phyloP scores from a whole-genome alignment of 345 rosid genomes.

The Cardamine chenopodiifolia region DNA sequence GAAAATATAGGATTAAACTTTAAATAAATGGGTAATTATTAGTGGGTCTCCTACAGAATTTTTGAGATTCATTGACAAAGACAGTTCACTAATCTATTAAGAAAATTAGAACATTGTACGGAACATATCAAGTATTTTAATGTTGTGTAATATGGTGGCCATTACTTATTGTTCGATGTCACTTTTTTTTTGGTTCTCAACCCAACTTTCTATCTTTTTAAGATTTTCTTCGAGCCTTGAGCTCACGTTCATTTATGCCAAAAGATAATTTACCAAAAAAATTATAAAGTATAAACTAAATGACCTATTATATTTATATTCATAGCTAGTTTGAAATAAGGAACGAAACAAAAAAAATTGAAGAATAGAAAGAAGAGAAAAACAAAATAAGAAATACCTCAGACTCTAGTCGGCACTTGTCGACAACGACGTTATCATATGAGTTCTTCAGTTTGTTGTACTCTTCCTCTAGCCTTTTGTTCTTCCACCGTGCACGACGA shows the following conservation, averaged over 20 bases:
- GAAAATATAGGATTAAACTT: background rate
- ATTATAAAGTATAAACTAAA: slow-evolving; percentile 1
- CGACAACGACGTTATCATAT: slow-evolving; percentile 55
- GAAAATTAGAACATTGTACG: slow-evolving; percentile 17
- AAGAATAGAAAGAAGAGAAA: background rate
- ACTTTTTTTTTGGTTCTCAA: slow-evolving; percentile 12
- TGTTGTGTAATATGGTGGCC: slow-evolving; percentile 53
- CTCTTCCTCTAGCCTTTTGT: slow-evolving; percentile 90
- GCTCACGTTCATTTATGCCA: slow-evolving; percentile 40
- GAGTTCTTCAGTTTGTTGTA: slow-evolving; percentile 53
- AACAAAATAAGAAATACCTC: slow-evolving; percentile 52
- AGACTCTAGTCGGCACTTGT: slow-evolving; percentile 74
- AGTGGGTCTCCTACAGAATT: slow-evolving; percentile 2
- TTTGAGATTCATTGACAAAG: slow-evolving; percentile 26
- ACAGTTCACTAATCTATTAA: slow-evolving; percentile 13
- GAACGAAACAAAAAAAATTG: background rate
- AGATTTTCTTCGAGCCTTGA: slow-evolving; percentile 54
- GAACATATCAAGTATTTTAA: slow-evolving; percentile 11
- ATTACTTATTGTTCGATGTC: slow-evolving; percentile 36
- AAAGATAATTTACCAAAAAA: slow-evolving; percentile 2
- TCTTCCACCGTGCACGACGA: slow-evolving; percentile 87
- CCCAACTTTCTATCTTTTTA: slow-evolving; percentile 25
- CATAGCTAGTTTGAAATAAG: background rate
- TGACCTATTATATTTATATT: background rate
- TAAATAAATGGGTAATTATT: background rate